Base-by-base conservation (phyloP, 768 basidiomycete species). In the Suillus hirtellus region DNA sequence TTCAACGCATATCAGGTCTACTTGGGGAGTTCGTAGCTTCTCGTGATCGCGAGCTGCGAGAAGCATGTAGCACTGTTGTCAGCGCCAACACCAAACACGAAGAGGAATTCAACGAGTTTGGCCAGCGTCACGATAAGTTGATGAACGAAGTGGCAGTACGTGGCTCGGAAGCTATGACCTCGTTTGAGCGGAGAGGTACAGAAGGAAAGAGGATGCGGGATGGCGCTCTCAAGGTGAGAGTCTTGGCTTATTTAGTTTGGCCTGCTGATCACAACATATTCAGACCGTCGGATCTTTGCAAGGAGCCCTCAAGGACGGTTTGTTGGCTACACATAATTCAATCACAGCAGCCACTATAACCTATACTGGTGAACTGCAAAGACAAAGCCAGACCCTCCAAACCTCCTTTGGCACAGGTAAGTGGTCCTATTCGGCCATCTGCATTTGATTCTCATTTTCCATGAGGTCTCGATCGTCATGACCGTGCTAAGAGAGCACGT, bases 1-100 rank as follows among this genome's bases (percentile, higher is more conserved):
- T 95, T n/a, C 83, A 89, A 47, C 88, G 87, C 44, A 81, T 96
- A 58, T 89, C 91, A 1, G 79, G 80, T 4, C 79, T 95, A 66
- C 77, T 97, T 2, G 86, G 84, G 12, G 88, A 84, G 34, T 96
- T 90, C 73, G 82, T 88, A 37, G 76, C 82, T 49, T 82, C 88
- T 54, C 85, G 91, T 35, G 89, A 95, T 70, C 78, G 81, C 17
- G 85, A 84, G 21, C 76, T 95, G 60, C 81, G 82, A 46, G 84
- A 86, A 34, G 82, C 86, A 1, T 79, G 92, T 59, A 77, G 77
- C 1, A 71, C 76, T 47, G 76, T 92, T 31, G 80, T 83, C 43
- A 77, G 78, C 27, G 85, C 81, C 54, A 92, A 94, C 66, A 71
- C 69, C 21, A 78, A 83, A 62, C 84, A 82, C 1, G 82, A 89